Conservation (phyloP, 108 stramenopile species). For the Conticribra weissflogii region DNA sequence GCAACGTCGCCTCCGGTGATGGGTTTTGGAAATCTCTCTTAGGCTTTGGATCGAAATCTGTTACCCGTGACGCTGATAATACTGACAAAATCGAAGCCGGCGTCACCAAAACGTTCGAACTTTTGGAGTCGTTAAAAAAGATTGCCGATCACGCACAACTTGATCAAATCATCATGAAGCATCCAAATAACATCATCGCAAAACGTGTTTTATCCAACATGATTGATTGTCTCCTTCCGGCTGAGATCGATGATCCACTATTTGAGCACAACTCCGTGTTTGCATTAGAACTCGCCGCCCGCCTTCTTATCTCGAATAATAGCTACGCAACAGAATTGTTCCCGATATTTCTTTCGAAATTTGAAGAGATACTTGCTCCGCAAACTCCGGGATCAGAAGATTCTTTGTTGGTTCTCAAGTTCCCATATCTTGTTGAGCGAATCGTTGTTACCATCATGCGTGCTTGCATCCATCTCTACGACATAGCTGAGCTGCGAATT, state of each 20-base stretch:
- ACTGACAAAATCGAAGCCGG: conserved; percentile 11
- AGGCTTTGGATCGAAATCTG: conserved; percentile 35
- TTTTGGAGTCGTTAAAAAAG: conserved; percentile 50
- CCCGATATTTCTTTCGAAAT: conserved; percentile 67
- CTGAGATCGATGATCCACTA: conserved; percentile 46
- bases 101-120: conserved; percentile 40
- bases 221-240: conserved; percentile 59
- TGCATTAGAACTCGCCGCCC: conserved; percentile 69
- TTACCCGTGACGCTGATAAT: background rate
- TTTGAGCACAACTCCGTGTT: conserved; percentile 79
- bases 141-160: conserved; percentile 57
- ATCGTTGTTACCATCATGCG: conserved; percentile 75
- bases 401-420: conserved; percentile 29
- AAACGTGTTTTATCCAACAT: conserved; percentile 58
- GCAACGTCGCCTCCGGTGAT: conserved; percentile 36
- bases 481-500: conserved; percentile 57
- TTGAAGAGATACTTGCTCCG: conserved; percentile 49
- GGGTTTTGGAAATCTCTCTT: conserved; percentile 53
- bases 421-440: conserved; percentile 77
- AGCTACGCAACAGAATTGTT: conserved; percentile 64
- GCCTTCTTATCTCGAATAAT: conserved; percentile 68
- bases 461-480: conserved; percentile 77
- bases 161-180: conserved; percentile 66
- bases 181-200: conserved; percentile 48
- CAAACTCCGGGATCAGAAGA: conserved; percentile 5